Evolutionary conservation across 2,329 filamentous ascomycete species (phyloP), one percentile per base, ranked within the genome.

Genomic region (Aspergillus caelatus): DNA sequence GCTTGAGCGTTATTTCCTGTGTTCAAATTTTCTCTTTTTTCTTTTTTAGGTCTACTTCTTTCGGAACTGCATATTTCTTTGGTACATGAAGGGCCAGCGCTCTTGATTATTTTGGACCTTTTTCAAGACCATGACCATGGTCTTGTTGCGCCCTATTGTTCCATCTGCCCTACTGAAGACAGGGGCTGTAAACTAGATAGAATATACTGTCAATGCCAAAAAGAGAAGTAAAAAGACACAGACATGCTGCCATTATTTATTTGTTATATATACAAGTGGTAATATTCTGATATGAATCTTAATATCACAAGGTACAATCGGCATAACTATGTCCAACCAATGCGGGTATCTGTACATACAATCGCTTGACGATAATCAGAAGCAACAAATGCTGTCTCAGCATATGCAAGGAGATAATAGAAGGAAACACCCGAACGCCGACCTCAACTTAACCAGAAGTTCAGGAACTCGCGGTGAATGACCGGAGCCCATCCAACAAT

Each of bases 1-100:
- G 60, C 54, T 57, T 63, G 45, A 67, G 62, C 57, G 62, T 59
- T 61, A 21, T 63, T 48, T 59, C 66, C 28, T 45, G 50, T 36
- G 36, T 62, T 55, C 60, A 12, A 57, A 43, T 34, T 34, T 28
- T 46, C 39, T 30, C 48, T 56, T 21, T 43, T 45, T 23, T 32
- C 28, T 57, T 26, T 32, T 53, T 46, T 48, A 34, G 28, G 48
- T 9, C 36, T 26, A n/a, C 28, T n/a, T 59, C 7, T 23, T 30
- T 26, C n/a, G 19, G 43, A 23, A 36, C 50, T 56, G 23, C 50
- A 41, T 50, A 16, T 53, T 53, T 58, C 45, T 52, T 45, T 59
- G 19, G 36, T 11, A 34, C 9, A 10, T 50, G 16, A 10, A 19
- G 5, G 46, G 28, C 23, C 57, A 48, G 14, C 32, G 28, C 28